Base-by-base conservation (phyloP, 495 filamentous ascomycete genomes). In the Aspergillus sclerotioniger region DNA sequence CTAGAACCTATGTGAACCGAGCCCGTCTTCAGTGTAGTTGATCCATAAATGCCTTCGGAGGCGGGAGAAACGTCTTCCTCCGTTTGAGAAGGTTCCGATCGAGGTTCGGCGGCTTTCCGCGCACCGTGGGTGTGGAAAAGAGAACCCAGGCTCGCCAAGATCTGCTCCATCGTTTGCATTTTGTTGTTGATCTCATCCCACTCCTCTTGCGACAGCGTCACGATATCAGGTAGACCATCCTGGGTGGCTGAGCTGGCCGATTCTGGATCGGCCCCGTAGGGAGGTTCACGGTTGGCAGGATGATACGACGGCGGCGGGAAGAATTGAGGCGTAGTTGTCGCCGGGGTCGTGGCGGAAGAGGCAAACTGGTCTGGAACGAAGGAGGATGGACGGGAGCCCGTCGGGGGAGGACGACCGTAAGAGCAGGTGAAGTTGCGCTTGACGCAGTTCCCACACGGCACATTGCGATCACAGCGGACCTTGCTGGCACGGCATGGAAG, bases 381-480 rank as follows among this genome's bases (percentile, higher is more conserved):
- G 35, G 47, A 50, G 28, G 25, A 53, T 19, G 55, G 69, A 45
- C 46, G 66, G 32, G 32, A 58, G 21, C 48, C 62, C 28, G 33
- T 39, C 12, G 65, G 61, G 9, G 81, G 74, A 63, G 87, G 87
- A 21, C 85, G 86, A 64, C 87, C 87, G 76, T 89, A 89, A 41
- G 85, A 83, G 64, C 87, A 90, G 59, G 83, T 75, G 70, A 84
- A 82, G 58, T 88, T 85, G 58, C 87, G 79, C 70, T 88, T 89
- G 67, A 87, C 79, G 65, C 87, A 90, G 67, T 88, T 88, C 64
- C 87, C 82, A 66, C 87, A 90, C 7, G 87, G 87, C 54, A 84
- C 79, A 58, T 87, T 83, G 71, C 87, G 87, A 71, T 89, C 86
- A 69, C 87, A 90, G 71, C 87, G 88, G 48, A 80, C 76, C 65